Evolutionary conservation across 495 filamentous ascomycete genomes (phyloP), one percentile per base, ranked within the genome.

Genomic region (Daldinia caldariorum): DNA sequence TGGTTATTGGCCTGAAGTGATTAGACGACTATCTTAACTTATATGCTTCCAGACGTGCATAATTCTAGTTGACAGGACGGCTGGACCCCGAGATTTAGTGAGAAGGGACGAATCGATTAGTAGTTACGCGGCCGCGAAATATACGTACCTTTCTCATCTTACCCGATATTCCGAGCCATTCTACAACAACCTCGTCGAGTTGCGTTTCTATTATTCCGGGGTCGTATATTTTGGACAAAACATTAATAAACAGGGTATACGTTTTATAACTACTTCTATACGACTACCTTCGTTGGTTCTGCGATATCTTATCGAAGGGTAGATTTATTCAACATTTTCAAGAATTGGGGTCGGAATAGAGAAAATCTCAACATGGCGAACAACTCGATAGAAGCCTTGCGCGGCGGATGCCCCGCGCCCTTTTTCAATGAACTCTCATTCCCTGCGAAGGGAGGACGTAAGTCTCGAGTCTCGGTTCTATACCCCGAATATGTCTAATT

Each of bases 371-470:
- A 64, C 16, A 80, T 80, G 79, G 57, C 74, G 51, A 79, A 70
- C 62, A 18, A n/a, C 29, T 61, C 77, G 59, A 45, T 68, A 59
- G 50, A 29, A 8, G 59, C 58, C 37, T 12, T 67, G 20, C 72
- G 68, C 10, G 66, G 63, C 43, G 57, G 53, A 20, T 83, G 81
- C 39, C 70, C 74, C 1, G 9, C 63, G 51, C 81, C 81, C 3
- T 83, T 83, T 47, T 59, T 82, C n/a, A 60, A 60, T 26, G 79
- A 77, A 38, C 55, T 59, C 29, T 32, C 43, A 18, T 68, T 70
- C 43, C 81, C 77, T 51, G 59, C 75, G 14, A 51, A 63, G 58
- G 81, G 76, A 60, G 81, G 81, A 69, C 79, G 81, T 83, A 80
- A 82, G 81, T 82, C 18, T 43, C 55, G 63, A 34, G 63, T 63